Base-by-base conservation (phyloP, 2,329 filamentous ascomycete genomes). In the Penicillium sp. region DNA sequence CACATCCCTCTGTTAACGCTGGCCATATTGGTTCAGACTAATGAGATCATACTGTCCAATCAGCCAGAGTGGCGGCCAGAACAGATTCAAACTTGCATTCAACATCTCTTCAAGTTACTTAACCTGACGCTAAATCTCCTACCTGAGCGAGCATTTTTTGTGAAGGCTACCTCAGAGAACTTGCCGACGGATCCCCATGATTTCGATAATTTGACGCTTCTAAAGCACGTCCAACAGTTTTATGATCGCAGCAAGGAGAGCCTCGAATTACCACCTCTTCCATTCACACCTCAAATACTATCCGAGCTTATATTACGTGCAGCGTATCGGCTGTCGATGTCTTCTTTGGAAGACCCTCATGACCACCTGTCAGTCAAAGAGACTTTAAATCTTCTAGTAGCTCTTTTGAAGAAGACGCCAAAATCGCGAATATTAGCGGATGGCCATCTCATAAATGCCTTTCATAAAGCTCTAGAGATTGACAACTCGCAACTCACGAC, bases 1-100 rank as follows among this genome's bases (percentile, higher is more conserved):
- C 93, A 97, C 73, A 88, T 92, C 28, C 93, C 93, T 33, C 74
- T 95, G 26, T 81, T 88, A 53, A 81, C 85, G 2, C 72, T 95
- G n/a, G 83, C 86, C 3, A 77, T 88, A 24, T 73, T 85, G 7
- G 68, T 75, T 11, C 76, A 77, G 46, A 70, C 82, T 59, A 74
- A 75, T 46, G 65, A 70, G 35, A 52, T 73, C 8, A 64, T 60
- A n/a, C 38, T 47, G 23, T 64, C 62, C 4, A 58, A 59, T 14
- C 18, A 53, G n/a, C 52, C 59, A 7, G 30, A 55, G 18, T 55
- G 61, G 38, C 57, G 55, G 16, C 59, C 21, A 46, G 59, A 62
- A 28, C 60, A 63, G 30, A 60, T 62, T 24, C 64, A 59, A 42
- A 53, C 54, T 18, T 59, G 66, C 18, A 63, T 66, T 6, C 60